phyloP scores from a whole-genome alignment of 495 filamentous ascomycete genomes.

The Aspergillus asperescens region DNA sequence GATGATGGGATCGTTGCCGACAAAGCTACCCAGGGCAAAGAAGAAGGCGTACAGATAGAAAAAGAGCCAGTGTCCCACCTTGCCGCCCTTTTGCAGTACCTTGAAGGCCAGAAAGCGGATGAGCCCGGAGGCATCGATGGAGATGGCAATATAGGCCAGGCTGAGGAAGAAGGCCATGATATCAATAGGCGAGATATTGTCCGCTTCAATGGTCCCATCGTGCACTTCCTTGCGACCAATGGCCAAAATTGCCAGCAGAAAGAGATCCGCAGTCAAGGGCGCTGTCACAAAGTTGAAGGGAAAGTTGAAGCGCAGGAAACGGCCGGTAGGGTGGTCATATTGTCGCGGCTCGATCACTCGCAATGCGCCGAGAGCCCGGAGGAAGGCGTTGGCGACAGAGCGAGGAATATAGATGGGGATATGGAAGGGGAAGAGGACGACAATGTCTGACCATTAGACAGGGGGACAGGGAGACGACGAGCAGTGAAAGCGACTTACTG shows the following conservation, averaged over 20 bases:
- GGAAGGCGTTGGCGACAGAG: background rate
- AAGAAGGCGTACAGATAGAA: slow-evolving; percentile 11
- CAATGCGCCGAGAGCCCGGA: background rate
- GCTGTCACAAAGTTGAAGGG: slow-evolving; percentile 13
- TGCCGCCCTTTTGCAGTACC: slow-evolving; percentile 10
- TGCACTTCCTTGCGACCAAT: slow-evolving; percentile 12
- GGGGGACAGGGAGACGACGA: background rate
- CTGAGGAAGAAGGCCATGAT: slow-evolving; percentile 14
- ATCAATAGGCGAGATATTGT: slow-evolving; percentile 10
- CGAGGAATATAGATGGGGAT: slow-evolving; percentile 8
- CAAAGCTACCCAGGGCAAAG: slow-evolving; percentile 4
- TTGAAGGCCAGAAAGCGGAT: slow-evolving; percentile 14
- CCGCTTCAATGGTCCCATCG: slow-evolving; percentile 8
- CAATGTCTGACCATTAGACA: background rate
- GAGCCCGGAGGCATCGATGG: slow-evolving; percentile 12
- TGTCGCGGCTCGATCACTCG: background rate
- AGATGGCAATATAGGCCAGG: slow-evolving; percentile 13
- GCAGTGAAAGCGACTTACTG: background rate
- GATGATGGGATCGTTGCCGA: slow-evolving; percentile 12
- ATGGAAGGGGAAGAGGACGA: slow-evolving; percentile 9
- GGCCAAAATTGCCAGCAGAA: slow-evolving; percentile 6
- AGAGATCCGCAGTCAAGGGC: slow-evolving; percentile 6
- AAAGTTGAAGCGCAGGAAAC: background rate
- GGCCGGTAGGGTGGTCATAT: background rate
- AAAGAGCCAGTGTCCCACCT: slow-evolving; percentile 3